Conservation (phyloP, 164 flowering plant species). For the Magnolia sinica region DNA sequence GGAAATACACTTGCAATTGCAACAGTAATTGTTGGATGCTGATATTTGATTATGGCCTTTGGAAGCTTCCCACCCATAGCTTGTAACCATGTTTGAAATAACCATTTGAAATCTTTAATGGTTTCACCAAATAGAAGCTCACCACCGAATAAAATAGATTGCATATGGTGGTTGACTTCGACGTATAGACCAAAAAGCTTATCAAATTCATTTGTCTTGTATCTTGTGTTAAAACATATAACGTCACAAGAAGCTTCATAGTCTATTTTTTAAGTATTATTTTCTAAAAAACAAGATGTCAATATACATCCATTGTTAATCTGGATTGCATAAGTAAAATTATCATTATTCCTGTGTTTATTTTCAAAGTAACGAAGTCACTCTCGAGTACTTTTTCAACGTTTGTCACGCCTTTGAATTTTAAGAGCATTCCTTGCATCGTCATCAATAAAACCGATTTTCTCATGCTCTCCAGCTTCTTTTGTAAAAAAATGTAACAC, state of each 20-base stretch:
- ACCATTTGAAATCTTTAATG: not conserved
- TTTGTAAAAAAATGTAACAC: not conserved
- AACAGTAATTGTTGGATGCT: not conserved
- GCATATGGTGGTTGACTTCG: not conserved
- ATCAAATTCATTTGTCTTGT: not conserved
- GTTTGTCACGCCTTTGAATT: not conserved
- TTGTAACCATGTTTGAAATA: not conserved
- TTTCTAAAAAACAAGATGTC: not conserved
- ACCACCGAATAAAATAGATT: not conserved
- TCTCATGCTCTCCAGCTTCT: not conserved
- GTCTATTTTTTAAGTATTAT: not conserved
- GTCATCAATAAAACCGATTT: not conserved
- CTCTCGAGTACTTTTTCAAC: not conserved
- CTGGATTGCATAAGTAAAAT: not conserved
- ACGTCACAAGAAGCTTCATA: not conserved
- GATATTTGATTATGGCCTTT: not conserved
- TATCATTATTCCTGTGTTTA: not conserved
- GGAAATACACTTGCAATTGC: not conserved
- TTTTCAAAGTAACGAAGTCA: not conserved
- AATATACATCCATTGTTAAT: not conserved
- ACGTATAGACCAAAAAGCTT: not conserved
- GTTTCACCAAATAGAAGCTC: not conserved
- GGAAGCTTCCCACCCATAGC: not conserved
- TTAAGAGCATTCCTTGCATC: not conserved
- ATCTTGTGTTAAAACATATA: not conserved